These are phyloP conservation scores for Neoarthrinium moseri DNA, from an alignment of 2,329 filamentous ascomycete genomes.

Conservation along the genomic window DNA sequence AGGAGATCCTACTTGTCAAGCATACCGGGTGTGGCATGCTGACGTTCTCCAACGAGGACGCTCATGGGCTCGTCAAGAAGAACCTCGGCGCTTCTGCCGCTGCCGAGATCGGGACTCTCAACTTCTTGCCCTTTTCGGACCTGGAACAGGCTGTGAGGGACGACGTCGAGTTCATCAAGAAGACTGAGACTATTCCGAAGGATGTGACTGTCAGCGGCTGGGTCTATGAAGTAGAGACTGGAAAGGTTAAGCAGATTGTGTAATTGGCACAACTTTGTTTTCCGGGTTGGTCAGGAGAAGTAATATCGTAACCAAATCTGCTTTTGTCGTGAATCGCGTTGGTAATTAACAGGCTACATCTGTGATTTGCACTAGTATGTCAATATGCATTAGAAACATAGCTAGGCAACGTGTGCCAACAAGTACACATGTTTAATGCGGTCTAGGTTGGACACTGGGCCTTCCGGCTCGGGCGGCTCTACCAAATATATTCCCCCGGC, in stretches of 20 bases:
- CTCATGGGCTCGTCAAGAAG: conserved; percentile 51
- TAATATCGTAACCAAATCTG: too few species aligned
- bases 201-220: conserved; percentile 26
- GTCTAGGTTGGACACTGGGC: too few species aligned
- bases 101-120: conserved; percentile 42
- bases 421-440: too few species aligned
- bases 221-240: conserved; percentile 75
- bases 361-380: too few species aligned
- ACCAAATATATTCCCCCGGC: too few species aligned
- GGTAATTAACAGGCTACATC: too few species aligned
- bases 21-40: conserved; percentile 75
- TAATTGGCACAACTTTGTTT: conserved; percentile 21
- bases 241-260: conserved; percentile 53
- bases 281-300: not conserved
- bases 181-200: conserved; percentile 44
- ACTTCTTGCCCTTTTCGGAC: conserved; percentile 67
- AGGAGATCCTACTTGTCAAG: conserved; percentile 73
- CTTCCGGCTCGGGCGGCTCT: too few species aligned
- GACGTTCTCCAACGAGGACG: conserved; percentile 61
- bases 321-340: too few species aligned
- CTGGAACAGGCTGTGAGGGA: conserved; percentile 62
- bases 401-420: too few species aligned
- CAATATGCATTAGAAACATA: too few species aligned
- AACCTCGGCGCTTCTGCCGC: conserved; percentile 55
- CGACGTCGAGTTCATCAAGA: conserved; percentile 64